These are phyloP conservation scores for Basidiobolus heterosporus DNA, from an alignment of 371 early-diverging fungal genomes.

Conservation along the genomic window DNA sequence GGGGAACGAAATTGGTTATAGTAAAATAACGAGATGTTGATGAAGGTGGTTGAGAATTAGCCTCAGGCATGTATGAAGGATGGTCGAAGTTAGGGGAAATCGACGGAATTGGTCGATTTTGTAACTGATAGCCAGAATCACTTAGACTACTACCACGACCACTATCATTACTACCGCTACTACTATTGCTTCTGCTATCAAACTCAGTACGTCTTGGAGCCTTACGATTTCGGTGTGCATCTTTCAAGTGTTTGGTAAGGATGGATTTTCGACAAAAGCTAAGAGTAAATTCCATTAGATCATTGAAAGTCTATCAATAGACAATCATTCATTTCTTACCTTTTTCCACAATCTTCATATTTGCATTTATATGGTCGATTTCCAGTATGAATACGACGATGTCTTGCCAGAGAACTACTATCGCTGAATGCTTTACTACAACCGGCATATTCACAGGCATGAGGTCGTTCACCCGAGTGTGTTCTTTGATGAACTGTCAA, in stretches of 20 bases:
- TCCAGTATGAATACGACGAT: conserved; percentile 50
- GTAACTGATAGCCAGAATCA: no score
- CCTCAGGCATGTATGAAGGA: no score
- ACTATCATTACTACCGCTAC: no score
- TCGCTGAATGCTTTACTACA: conserved; percentile 44
- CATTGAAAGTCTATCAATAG: neutral
- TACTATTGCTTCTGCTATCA: no score
- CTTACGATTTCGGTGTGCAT: conserved; percentile 7
- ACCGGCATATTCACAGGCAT: conserved; percentile 35
- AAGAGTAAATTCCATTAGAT: neutral
- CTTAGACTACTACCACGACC: no score
- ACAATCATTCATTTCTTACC: conserved; percentile 5
- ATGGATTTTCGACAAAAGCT: conserved; percentile 49
- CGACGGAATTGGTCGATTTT: no score
- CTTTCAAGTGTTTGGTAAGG: conserved; percentile 39
- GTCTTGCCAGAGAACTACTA: conserved; percentile 25
- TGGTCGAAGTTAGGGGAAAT: no score
- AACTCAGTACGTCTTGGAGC: no score
- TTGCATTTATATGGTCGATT: conserved; percentile 49
- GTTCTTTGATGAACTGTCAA: conserved; percentile 62
- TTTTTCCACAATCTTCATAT: conserved; percentile 34
- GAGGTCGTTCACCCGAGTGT: conserved; percentile 66
- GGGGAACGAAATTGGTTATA: no score
- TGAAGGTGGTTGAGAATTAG: no score
- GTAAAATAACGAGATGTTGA: no score